These are phyloP conservation scores for Penicillium griseofulvum DNA, from an alignment of 2,329 filamentous ascomycete genomes.

Conservation along the genomic window DNA sequence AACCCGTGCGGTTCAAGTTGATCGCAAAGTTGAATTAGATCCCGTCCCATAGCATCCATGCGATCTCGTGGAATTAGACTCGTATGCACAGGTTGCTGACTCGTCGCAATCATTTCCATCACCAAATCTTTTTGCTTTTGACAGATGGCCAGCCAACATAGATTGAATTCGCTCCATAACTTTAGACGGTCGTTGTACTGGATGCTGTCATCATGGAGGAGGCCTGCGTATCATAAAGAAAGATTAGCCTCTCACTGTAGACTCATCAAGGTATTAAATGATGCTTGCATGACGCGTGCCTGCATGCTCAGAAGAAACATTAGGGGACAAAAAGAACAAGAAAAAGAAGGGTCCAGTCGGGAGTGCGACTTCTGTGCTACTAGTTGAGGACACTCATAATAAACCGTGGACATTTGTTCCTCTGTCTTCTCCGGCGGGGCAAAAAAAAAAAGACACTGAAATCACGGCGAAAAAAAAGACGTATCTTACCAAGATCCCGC, in stretches of 20 bases:
- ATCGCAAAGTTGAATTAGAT: constrained; percentile 80
- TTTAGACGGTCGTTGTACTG: constrained; percentile 74
- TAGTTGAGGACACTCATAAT: neutral
- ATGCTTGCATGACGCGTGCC: constrained; percentile 17
- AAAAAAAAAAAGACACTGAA: constrained; percentile 12
- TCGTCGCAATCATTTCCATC: constrained; percentile 57
- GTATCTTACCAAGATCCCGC: constrained; percentile 62
- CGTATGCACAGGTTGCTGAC: constrained; percentile 56
- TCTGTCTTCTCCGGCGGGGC: neutral
- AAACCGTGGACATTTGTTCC: neutral
- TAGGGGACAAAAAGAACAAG: neutral
- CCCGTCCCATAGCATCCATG: constrained; percentile 75
- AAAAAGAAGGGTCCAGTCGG: constrained; percentile 14
- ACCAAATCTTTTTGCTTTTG: constrained; percentile 79
- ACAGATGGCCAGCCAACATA: constrained; percentile 80
- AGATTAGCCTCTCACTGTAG: constrained; percentile 17
- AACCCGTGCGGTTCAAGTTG: constrained; percentile 85
- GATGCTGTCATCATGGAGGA: constrained; percentile 77
- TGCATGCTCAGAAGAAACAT: constrained; percentile 6
- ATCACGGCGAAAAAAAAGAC: constrained; percentile 19
- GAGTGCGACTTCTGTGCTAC: constrained; percentile 14
- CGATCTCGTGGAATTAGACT: constrained; percentile 66
- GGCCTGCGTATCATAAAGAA: constrained; percentile 55
- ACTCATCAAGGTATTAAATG: constrained; percentile 3
- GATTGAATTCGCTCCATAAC: constrained; percentile 92